Conservation (phyloP, 2,329 filamentous ascomycete genomes). For the Dactylellina parvicollis region DNA sequence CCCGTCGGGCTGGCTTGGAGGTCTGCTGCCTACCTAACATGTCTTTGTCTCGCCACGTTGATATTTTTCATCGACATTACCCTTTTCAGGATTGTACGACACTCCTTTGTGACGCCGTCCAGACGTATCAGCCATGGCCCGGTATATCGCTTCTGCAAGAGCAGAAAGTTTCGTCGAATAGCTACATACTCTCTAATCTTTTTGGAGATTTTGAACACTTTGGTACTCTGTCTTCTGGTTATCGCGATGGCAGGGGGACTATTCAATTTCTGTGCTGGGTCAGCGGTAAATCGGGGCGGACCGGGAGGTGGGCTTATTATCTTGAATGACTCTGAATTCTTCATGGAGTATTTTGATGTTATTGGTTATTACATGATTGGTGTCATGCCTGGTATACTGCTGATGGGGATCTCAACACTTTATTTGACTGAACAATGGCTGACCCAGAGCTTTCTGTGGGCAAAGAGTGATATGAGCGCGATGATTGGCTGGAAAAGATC, state of each 20-base stretch:
- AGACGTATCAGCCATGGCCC: constrained; percentile 12
- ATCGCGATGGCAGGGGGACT: constrained; percentile 63
- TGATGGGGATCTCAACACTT: constrained; percentile 36
- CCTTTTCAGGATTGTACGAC: constrained; percentile 57
- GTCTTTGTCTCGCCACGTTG: constrained; percentile 59
- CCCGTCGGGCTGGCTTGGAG: constrained; percentile 64
- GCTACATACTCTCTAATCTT: constrained; percentile 23
- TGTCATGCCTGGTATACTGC: constrained; percentile 51
- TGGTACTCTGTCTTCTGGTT: constrained; percentile 61
- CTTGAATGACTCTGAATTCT: constrained; percentile 59
- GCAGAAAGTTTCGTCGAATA: constrained; percentile 14
- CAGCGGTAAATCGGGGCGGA: constrained; percentile 60
- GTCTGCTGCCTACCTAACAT: constrained; percentile 63
- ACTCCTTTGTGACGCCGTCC: constrained; percentile 31
- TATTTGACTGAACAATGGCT: constrained; percentile 55
- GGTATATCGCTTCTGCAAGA: constrained; percentile 38
- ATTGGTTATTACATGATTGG: constrained; percentile 55
- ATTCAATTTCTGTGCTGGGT: constrained; percentile 63
- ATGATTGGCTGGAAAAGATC: constrained; percentile 45
- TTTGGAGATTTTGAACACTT: constrained; percentile 61
- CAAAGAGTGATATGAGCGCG: constrained; percentile 34
- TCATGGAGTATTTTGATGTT: constrained; percentile 57
- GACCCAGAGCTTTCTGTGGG: constrained; percentile 56
- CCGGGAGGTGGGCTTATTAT: constrained; percentile 62
- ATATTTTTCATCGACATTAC: constrained; percentile 61